phyloP scores from a whole-genome alignment of 441 rosid genomes.

The Arabidopsis hybrid region DNA sequence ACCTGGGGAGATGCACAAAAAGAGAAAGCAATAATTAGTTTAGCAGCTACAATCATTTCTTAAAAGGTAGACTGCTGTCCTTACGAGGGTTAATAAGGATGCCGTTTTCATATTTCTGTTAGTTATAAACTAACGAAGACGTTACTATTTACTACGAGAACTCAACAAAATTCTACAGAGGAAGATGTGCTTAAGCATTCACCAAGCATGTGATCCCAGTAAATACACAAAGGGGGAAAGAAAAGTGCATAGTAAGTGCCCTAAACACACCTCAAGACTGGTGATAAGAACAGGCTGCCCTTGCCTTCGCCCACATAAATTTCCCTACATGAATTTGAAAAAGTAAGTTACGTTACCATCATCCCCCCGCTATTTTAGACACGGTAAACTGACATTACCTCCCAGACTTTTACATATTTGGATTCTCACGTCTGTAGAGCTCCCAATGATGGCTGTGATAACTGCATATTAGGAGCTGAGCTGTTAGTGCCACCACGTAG shows the following conservation, averaged over 20 bases:
- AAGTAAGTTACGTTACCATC: slow-evolving; percentile 7
- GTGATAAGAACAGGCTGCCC: slow-evolving; percentile 98
- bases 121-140: slow-evolving; percentile 49
- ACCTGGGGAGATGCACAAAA: slow-evolving; percentile 59
- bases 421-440: slow-evolving; percentile 76
- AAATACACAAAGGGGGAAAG: slow-evolving; percentile 17
- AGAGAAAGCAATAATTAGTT: slow-evolving; percentile 26
- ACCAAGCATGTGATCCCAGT: slow-evolving; percentile 24
- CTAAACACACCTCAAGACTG: slow-evolving; percentile 80
- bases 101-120: not conserved
- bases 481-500: slow-evolving; percentile 66
- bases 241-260: slow-evolving; percentile 28
- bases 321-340: slow-evolving; percentile 68
- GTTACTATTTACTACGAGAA: slow-evolving; percentile 37
- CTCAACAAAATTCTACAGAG: slow-evolving; percentile 22
- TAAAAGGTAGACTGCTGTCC: slow-evolving; percentile 11
- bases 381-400: slow-evolving; percentile 58
- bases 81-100: not conserved
- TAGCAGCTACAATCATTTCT: slow-evolving; percentile 4
- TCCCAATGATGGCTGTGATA: slow-evolving; percentile 75
- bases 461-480: slow-evolving; percentile 69
- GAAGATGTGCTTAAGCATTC: slow-evolving; percentile 31
- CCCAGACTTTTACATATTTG: slow-evolving; percentile 96
- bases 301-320: slow-evolving; percentile 92
- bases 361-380: slow-evolving; percentile 26